These are phyloP conservation scores for Citrullus mucosospermus DNA, from an alignment of 306 rosid genomes.

Conservation along the genomic window DNA sequence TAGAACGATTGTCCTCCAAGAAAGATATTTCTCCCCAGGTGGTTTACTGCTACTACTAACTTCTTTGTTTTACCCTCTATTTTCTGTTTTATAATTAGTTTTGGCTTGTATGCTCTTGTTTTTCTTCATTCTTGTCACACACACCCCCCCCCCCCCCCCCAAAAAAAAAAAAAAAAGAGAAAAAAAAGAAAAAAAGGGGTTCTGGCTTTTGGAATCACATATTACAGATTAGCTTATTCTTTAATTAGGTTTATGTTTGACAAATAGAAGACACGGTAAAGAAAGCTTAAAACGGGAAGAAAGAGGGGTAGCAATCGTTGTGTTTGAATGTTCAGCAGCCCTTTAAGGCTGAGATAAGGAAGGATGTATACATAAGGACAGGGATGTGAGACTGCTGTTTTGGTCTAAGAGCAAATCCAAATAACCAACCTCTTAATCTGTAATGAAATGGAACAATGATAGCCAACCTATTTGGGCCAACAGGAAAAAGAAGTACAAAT, in stretches of 20 bases:
- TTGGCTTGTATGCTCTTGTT: neutral
- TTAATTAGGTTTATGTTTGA: neutral
- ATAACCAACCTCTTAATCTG: neutral
- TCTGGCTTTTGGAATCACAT: neutral
- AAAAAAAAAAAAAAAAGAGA: too few species aligned
- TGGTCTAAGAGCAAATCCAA: neutral
- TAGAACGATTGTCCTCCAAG: conserved; percentile 49
- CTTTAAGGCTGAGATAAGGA: neutral
- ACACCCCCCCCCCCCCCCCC: too few species aligned
- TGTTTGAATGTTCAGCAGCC: neutral
- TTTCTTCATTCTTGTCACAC: too few species aligned
- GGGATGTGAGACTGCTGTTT: neutral
- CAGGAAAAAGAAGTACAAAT: neutral
- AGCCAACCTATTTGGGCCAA: neutral
- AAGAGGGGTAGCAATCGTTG: neutral
- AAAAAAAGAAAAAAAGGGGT: too few species aligned
- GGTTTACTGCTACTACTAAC: neutral
- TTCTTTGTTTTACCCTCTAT: neutral
- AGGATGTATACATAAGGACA: neutral
- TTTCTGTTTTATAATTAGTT: neutral
- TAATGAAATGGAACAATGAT: neutral
- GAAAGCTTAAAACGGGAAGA: neutral
- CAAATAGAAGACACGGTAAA: neutral
- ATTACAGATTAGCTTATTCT: neutral
- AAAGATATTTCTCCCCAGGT: conserved; percentile 82